A percentile compares a stretch with the other conserved stretches of the same genome.
These are phyloP conservation scores for Metroxylon sagu DNA, from an alignment of 176 grass and related monocot genomes.

Conservation along the genomic window DNA sequence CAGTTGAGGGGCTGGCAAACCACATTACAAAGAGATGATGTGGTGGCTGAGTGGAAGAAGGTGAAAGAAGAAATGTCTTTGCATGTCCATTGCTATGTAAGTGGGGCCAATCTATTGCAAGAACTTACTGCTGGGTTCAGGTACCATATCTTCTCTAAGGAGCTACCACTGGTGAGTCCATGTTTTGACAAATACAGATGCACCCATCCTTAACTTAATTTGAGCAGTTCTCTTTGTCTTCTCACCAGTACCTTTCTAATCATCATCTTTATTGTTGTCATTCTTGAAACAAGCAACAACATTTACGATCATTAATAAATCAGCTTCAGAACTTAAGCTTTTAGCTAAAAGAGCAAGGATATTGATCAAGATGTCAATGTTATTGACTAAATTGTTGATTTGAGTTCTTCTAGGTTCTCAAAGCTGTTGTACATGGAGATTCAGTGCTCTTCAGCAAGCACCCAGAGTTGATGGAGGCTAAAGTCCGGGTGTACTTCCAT, in stretches of 20 bases:
- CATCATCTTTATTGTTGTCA: no score
- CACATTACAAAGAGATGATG: slow-evolving; percentile 63
- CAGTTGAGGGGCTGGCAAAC: slow-evolving; percentile 56
- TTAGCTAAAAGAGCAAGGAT: no score
- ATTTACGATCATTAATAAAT: no score
- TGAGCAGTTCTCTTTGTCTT: no score
- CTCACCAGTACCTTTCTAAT: no score
- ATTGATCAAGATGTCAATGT: not conserved
- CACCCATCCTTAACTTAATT: no score
- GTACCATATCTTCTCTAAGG: slow-evolving; percentile 91
- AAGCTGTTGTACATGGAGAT: slow-evolving; percentile 83
- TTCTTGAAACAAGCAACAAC: no score
- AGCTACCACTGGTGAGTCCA: slow-evolving; percentile 60
- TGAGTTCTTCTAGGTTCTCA: slow-evolving; percentile 39
- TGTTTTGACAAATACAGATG: not conserved
- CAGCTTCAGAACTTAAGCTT: no score
- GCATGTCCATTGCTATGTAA: slow-evolving; percentile 95
- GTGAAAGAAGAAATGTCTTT: slow-evolving; percentile 46
- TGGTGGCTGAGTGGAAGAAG: slow-evolving; percentile 86
- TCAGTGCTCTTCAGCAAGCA: slow-evolving; percentile 45
- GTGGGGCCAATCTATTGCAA: slow-evolving; percentile 74
- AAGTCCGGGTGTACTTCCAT: slow-evolving; percentile 87
- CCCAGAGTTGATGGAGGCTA: slow-evolving; percentile 75
- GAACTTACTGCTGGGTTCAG: slow-evolving; percentile 66
- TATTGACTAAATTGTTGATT: slow-evolving; percentile 1